Percentiles rank a stretch among this genome's conserved stretches.
These are phyloP conservation scores for Kwoniella bestiolae DNA, from an alignment of 768 basidiomycete genomes.

Conservation along the genomic window DNA sequence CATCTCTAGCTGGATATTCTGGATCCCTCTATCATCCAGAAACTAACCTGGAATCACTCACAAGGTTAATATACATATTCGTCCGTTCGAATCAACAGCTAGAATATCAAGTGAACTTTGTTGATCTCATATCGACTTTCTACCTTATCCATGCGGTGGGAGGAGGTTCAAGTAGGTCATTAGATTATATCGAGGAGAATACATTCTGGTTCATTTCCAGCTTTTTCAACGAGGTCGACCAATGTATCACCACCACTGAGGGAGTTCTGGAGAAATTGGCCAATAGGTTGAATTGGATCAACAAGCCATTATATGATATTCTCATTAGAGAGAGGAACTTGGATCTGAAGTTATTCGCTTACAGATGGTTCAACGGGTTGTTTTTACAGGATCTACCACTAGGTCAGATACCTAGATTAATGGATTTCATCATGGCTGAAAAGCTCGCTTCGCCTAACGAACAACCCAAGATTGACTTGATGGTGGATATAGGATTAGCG, in stretches of 20 bases:
- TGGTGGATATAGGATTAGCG: constrained; percentile 49
- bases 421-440: constrained; percentile 52
- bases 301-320: constrained; percentile 22
- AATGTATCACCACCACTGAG: constrained; percentile 16
- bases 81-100: constrained; percentile 26
- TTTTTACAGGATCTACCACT: constrained; percentile 37
- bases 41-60: constrained; percentile 33
- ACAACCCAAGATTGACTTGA: constrained; percentile 43
- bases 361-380: constrained; percentile 44
- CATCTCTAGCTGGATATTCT: constrained; percentile 2
- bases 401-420: constrained; percentile 33
- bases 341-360: constrained; percentile 43
- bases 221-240: constrained; percentile 44
- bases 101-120: constrained; percentile 20
- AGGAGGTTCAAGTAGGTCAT: constrained; percentile 20
- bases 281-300: constrained; percentile 45
- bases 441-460: constrained; percentile 10
- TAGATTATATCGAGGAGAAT: constrained; percentile 36
- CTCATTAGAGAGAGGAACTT: constrained; percentile 37
- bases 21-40: constrained; percentile 28
- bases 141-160: constrained; percentile 33
- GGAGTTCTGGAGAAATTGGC: constrained; percentile 7
- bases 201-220: constrained; percentile 46
- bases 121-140: constrained; percentile 30
- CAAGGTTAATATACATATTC: constrained; percentile 34